Base-by-base conservation (phyloP, 495 filamentous ascomycete species). In the Trichocladium uniseriatum region DNA sequence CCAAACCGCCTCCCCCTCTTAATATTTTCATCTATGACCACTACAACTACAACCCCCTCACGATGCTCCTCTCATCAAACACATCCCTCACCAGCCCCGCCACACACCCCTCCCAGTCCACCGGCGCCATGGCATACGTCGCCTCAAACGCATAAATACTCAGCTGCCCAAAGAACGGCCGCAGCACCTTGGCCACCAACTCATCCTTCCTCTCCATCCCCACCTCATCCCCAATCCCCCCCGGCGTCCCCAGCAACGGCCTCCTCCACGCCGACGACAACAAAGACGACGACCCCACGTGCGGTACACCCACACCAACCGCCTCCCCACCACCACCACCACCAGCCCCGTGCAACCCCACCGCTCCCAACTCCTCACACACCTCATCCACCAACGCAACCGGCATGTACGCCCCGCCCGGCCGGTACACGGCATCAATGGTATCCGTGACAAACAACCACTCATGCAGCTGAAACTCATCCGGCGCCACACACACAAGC, bases 381-480 rank as follows among this genome's bases (percentile, higher is more conserved):
- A 98, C 70, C 57, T 91, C 87, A 54, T 98, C 92, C 15, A 85
- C 83, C 10, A 97, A 74, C 1, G 89, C 87, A 4, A 83, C 72
- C 1, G 90, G 79, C 45, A 80, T 75, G 69, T 82, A 85, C 42
- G 74, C 68, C n/a, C 78, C 65, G 11, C 37, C 45, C 1, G 89
- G 83, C 14, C 84, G 80, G 60, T 97, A 97, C 19, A 97, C 88
- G 1, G 94, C 89, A 60, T 99, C 92, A 55, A 95, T 90, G 31
- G 90, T 96, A 62, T 99, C 94, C 5, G 89, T 91, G 20, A 97
- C 80, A 64, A 94, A 99, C 15, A 97, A 77, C 92, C 92, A 99
- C 69, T 95, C 88, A 46, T 89, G 78, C 34, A 95, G 74, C 62
- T 97, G 92, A 65, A 96, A 99, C 60, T 97, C 92, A 53, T 99